Percentiles rank a stretch among this genome's conserved stretches.
phyloP scores from a whole-genome alignment of 768 basidiomycete genomes.

The Termitomyces sp. region DNA sequence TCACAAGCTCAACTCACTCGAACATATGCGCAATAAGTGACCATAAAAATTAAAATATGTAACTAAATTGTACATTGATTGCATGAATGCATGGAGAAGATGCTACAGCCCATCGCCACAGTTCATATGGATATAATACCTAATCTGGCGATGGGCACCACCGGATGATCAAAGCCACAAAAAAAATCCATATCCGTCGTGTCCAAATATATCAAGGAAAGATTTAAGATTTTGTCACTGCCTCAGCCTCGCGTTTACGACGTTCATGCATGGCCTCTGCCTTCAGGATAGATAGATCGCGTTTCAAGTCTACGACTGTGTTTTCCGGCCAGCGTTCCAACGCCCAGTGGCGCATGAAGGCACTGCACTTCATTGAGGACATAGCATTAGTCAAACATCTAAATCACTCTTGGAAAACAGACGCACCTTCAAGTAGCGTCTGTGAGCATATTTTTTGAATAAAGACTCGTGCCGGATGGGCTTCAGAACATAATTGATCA shows the following conservation, averaged over 20 bases:
- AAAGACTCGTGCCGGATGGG: conserved; percentile 70
- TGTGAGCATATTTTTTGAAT: conserved; percentile 84
- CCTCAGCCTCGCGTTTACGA: conserved; percentile 6
- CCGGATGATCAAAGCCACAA: background rate
- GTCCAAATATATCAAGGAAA: background rate
- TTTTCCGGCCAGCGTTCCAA: conserved; percentile 63
- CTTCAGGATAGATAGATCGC: conserved; percentile 51
- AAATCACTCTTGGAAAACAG: background rate
- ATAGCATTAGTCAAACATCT: background rate
- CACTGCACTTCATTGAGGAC: conserved; percentile 50
- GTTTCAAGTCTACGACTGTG: conserved; percentile 44
- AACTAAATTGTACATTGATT: conserved; percentile 12
- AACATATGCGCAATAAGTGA: conserved; percentile 1
- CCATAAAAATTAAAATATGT: conserved; percentile 10
- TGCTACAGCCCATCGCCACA: background rate
- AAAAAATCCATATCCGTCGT: background rate
- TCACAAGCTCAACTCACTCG: background rate
- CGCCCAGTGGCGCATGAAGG: conserved; percentile 77
- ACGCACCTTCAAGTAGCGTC: conserved; percentile 76
- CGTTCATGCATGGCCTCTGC: conserved; percentile 35
- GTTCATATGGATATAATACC: background rate
- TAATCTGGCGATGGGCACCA: background rate
- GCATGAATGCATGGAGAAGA: background rate
- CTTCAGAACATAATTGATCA: conserved; percentile 83
- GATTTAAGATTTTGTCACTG: background rate